These are phyloP conservation scores for Vachellia collinsii DNA, from an alignment of 306 rosid species.

Conservation along the genomic window DNA sequence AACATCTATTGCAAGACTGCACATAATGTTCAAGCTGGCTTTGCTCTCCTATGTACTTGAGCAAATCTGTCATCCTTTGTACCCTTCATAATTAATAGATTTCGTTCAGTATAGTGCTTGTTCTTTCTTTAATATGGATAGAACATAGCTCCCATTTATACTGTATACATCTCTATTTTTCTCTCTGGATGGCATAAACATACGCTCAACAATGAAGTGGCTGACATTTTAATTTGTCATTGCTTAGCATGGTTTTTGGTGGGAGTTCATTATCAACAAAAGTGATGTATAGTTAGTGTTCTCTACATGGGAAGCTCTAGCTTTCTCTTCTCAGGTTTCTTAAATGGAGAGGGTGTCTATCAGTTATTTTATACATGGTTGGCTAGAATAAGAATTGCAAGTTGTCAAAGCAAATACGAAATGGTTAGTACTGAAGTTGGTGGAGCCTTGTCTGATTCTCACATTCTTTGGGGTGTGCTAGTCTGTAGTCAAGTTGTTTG, in stretches of 20 bases:
- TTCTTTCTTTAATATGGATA: conserved; percentile 12
- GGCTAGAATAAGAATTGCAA: not conserved
- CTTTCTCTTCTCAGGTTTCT: conserved; percentile 30
- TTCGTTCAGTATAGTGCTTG: not conserved
- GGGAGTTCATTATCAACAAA: not conserved
- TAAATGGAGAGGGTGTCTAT: not conserved
- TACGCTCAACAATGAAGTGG: not conserved
- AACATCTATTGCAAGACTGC: not conserved
- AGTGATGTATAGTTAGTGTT: not conserved
- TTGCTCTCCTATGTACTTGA: not conserved
- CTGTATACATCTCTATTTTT: not conserved
- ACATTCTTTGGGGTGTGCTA: not conserved
- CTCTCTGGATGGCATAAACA: not conserved
- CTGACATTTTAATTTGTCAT: conserved; percentile 7
- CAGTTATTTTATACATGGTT: not conserved
- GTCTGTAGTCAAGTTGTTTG: not conserved
- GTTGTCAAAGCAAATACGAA: not conserved
- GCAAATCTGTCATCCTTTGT: not conserved
- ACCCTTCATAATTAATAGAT: not conserved
- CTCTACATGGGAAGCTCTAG: conserved; percentile 3
- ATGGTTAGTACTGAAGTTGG: not conserved
- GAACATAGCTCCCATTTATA: not conserved
- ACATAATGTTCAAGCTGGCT: not conserved
- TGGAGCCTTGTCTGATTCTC: not conserved
- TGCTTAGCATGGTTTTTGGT: not conserved